These are phyloP conservation scores for Gloeostereum incarnatum DNA, from an alignment of 768 basidiomycete species.

Conservation along the genomic window DNA sequence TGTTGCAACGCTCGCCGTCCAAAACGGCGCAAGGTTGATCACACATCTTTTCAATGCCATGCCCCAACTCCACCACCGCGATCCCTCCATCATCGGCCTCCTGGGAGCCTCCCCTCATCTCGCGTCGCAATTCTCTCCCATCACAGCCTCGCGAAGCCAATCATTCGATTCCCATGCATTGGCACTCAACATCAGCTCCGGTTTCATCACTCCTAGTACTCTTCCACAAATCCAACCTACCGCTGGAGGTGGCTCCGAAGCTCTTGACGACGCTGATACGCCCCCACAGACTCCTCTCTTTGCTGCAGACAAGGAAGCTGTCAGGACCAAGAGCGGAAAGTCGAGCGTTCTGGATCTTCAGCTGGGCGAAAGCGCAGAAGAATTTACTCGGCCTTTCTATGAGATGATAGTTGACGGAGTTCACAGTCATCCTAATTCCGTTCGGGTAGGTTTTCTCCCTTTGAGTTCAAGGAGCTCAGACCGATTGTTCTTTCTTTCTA, in stretches of 20 bases:
- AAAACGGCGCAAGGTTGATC: constrained; percentile 72
- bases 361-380: constrained; percentile 38
- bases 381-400: constrained; percentile 66
- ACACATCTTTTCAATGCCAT: constrained; percentile 94
- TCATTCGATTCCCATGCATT: constrained; percentile 7
- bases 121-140: constrained; percentile 28
- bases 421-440: constrained; percentile 86
- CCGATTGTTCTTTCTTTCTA: constrained; percentile 17
- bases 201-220: not conserved
- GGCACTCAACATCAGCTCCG: constrained; percentile 6
- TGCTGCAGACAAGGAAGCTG: constrained; percentile 10
- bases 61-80: constrained; percentile 84
- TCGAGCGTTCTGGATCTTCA: constrained; percentile 38
- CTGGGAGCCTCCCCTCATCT: constrained; percentile 68
- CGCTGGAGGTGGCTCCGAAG: constrained; percentile 37
- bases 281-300: constrained; percentile 42
- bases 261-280: constrained; percentile 48
- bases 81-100: constrained; percentile 86
- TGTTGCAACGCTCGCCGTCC: constrained; percentile 61
- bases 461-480: not conserved
- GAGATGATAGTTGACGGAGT: constrained; percentile 88
- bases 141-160: constrained; percentile 11
- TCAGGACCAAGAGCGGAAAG: constrained; percentile 14
- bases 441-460: constrained; percentile 45
- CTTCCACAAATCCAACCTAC: too few relatives aligned